These are phyloP conservation scores for Ogataea parapolymorpha DNA, from an alignment of 805 yeast species.

Conservation along the genomic window DNA sequence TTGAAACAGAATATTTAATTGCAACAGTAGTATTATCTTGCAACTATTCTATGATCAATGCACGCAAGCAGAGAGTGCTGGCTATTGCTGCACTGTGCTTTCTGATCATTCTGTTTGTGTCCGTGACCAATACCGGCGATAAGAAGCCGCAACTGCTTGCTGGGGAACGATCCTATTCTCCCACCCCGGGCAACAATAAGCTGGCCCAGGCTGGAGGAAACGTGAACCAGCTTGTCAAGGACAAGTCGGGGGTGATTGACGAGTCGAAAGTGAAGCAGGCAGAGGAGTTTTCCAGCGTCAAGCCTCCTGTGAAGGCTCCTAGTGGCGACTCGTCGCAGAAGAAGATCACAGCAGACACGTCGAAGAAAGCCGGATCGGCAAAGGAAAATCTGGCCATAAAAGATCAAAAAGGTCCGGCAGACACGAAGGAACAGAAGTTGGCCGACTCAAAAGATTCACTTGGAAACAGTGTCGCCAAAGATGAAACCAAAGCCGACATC, in stretches of 20 bases:
- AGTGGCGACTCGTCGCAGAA: constrained; percentile 12
- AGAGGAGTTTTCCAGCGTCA: constrained; percentile 29
- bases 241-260: constrained; percentile 37
- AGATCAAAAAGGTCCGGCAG: constrained; percentile 2
- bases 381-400: constrained; percentile 14
- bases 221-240: constrained; percentile 30
- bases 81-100: constrained; percentile 40
- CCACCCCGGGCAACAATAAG: constrained; percentile 10
- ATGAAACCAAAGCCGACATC: neutral
- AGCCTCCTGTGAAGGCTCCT: constrained; percentile 24
- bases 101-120: constrained; percentile 35
- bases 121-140: constrained; percentile 23
- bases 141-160: constrained; percentile 9
- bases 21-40: neutral
- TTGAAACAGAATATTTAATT: constrained; percentile 1
- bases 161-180: constrained; percentile 3
- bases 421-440: constrained; percentile 2
- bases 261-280: constrained; percentile 39
- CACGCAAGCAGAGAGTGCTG: constrained; percentile 39
- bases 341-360: constrained; percentile 6
- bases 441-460: neutral
- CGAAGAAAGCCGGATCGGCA: constrained; percentile 3
- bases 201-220: constrained; percentile 22
- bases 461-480: neutral
- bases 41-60: constrained; percentile 12